These are phyloP conservation scores for Lithohypha guttulata DNA, from an alignment of 2,329 filamentous ascomycete species.

Conservation along the genomic window DNA sequence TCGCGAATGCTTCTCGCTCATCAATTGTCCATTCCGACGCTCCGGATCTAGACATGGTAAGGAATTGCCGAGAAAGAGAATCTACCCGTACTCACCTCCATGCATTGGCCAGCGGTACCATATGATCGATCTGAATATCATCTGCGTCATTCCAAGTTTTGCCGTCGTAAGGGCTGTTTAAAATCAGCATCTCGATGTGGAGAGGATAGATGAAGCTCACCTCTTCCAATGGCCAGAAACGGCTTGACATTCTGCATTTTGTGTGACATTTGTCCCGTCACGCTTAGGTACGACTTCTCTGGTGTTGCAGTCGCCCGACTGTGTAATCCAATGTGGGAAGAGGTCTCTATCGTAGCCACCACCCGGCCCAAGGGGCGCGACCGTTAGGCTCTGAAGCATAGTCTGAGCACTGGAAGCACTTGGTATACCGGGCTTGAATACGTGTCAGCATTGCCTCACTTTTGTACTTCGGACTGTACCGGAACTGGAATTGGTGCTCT, in stretches of 20 bases:
- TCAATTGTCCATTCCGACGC: conserved; percentile 61
- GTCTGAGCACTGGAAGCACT: conserved; percentile 45
- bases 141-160: conserved; percentile 55
- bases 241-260: conserved; percentile 49
- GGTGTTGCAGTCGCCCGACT: conserved; percentile 58
- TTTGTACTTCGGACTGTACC: background rate
- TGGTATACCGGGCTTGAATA: conserved; percentile 47
- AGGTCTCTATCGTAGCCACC: conserved; percentile 53
- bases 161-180: conserved; percentile 60
- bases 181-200: conserved; percentile 23
- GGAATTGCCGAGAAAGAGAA: conserved; percentile 11
- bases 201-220: background rate
- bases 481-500: conserved; percentile 9
- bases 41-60: conserved; percentile 44
- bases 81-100: conserved; percentile 47
- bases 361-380: conserved; percentile 44
- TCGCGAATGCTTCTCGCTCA: conserved; percentile 59
- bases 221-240: conserved; percentile 55
- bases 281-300: conserved; percentile 62
- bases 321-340: conserved; percentile 63
- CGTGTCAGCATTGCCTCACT: background rate
- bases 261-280: conserved; percentile 55
- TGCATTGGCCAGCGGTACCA: conserved; percentile 70
- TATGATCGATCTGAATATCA: conserved; percentile 72
- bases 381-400: conserved; percentile 49